Evolutionary conservation across 148 eudicot species (phyloP), one percentile per base, ranked within the genome.

Genomic region (Dysphania ambrosioides): DNA sequence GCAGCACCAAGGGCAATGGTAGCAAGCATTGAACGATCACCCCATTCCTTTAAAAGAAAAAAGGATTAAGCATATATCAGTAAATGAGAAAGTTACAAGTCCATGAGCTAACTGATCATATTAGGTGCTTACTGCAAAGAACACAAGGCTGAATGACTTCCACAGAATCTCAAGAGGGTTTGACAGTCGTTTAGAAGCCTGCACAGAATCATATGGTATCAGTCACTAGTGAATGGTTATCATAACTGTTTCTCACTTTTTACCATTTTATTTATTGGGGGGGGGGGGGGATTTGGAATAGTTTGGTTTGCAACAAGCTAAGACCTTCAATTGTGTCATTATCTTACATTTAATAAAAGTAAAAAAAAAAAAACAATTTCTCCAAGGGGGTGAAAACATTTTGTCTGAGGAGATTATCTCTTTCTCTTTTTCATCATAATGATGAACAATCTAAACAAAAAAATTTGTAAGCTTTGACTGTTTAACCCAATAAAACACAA

Each of bases 1-100:
- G 98, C 97, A 51, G 97, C 98, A 56, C 93, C 98, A 58, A 92
- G 96, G 75, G 98, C 98, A 78, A 95, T 92, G 73, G 98, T 95
- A 57, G 98, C 98, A 79, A 95, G 88, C 98, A 95, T 95, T 34
- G 98, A 95, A 62, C 97, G 97, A 70, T 95, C 98, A 80, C 98
- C 98, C 97, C 98, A 95, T 92, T 92, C 97, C 98, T 92, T 61
- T 24, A 57, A n/a, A 49, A 66, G 27, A 61, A 51, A 5, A 47
- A 29, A n/a, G n/a, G 34, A 30, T 67, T 68, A 9, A n/a, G 58
- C 42, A 75, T 75, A 19, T 40, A 60, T 66, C 51, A 63, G 19
- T 36, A 47, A 62, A 35, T 13, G 27, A 67, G 74, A 41, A 36
- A 4, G 32, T 32, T 47, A 26, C 44, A 5, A 29, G 44, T 8